A percentile compares a stretch with the other conserved stretches of the same genome.
Evolutionary conservation across 495 filamentous ascomycete species (phyloP).

Genomic region (Penicillium salamii): DNA sequence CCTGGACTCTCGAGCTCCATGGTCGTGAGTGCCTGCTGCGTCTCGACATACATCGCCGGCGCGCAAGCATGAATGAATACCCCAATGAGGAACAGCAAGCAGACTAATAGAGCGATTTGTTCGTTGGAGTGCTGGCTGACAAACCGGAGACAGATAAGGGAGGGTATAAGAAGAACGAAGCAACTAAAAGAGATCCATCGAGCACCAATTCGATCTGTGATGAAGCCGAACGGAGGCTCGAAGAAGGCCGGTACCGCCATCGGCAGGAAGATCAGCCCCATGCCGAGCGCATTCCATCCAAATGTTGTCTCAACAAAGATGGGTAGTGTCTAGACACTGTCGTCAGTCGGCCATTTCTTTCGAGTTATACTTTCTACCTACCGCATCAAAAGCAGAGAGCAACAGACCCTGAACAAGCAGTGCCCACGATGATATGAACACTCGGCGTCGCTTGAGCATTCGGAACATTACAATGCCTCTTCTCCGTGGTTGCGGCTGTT

Average conservation of each 20-base stretch:
- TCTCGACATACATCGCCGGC: conserved; percentile 61
- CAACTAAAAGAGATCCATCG: conserved; percentile 58
- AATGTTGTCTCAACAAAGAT: conserved; percentile 63
- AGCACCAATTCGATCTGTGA: conserved; percentile 59
- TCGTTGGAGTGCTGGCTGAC: conserved; percentile 51
- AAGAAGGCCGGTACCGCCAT: conserved; percentile 63
- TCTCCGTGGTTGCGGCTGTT: neutral
- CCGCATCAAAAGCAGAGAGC: conserved; percentile 34
- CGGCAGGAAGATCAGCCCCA: conserved; percentile 71
- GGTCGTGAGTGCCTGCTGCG: conserved; percentile 60
- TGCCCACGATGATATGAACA: conserved; percentile 32
- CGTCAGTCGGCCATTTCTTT: neutral
- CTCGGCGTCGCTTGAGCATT: conserved; percentile 26
- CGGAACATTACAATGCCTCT: conserved; percentile 17
- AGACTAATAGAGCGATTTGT: conserved; percentile 59
- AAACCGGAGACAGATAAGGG: conserved; percentile 62
- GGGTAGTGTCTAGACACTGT: conserved; percentile 46
- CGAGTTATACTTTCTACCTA: conserved; percentile 4
- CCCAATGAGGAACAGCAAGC: conserved; percentile 25
- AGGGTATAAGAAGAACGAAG: conserved; percentile 57
- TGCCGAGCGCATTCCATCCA: conserved; percentile 63
- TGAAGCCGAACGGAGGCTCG: conserved; percentile 56
- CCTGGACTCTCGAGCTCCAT: conserved; percentile 52
- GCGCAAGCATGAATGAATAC: conserved; percentile 26
- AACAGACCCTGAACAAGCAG: conserved; percentile 31